Evolutionary conservation across 805 yeast species (phyloP), one percentile per base, ranked within the genome.

Genomic region (Osmozyma mogii): DNA sequence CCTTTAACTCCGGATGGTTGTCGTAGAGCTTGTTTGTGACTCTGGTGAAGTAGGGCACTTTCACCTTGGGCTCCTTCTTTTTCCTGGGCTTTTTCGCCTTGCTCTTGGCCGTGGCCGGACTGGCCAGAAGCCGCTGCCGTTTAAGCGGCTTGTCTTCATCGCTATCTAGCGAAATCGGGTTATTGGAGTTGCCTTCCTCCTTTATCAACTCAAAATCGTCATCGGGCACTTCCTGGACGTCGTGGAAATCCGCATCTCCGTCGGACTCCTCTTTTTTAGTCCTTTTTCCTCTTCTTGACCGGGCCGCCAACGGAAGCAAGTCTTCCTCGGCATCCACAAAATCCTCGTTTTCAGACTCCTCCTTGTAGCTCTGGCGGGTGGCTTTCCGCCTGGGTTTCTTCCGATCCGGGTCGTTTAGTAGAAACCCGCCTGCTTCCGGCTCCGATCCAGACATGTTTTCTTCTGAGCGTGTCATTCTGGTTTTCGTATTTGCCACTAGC

Each of bases 1-100:
- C 72, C 36, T 69, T 68, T 30, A 92, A 61, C 31, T 82, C 78
- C 0, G 96, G 95, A 52, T 92, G 97, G 32, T 72, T 65, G 23
- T 72, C 81, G 45, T 68, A 83, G 12, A 92, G 58, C 34, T 70
- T 72, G 22, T 65, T 64, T 1, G 95, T 84, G 47, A 76, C 70
- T 27, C 89, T 62, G 25, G 81, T 77, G 54, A 71, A 80, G 19
- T 77, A 76, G 2, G 87, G 78, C 4, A 77, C 58, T 44, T 77
- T 78, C 6, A 75, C 78, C 41, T 69, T 68, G 9, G 68, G 65
- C 18, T 53, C 58, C 35, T 59, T 56, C 41, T 58, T 54, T 40
- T 54, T 58, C 13, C 50, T 36, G 3, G 52, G 47, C 22, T 34
- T 34, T 24, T 24, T 27, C 10, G 45, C 25, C 14, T 34, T n/a